A percentile compares a stretch with the other conserved stretches of the same genome.
These are phyloP conservation scores for Salix viminalis DNA, from an alignment of 345 rosid genomes.

Conservation along the genomic window DNA sequence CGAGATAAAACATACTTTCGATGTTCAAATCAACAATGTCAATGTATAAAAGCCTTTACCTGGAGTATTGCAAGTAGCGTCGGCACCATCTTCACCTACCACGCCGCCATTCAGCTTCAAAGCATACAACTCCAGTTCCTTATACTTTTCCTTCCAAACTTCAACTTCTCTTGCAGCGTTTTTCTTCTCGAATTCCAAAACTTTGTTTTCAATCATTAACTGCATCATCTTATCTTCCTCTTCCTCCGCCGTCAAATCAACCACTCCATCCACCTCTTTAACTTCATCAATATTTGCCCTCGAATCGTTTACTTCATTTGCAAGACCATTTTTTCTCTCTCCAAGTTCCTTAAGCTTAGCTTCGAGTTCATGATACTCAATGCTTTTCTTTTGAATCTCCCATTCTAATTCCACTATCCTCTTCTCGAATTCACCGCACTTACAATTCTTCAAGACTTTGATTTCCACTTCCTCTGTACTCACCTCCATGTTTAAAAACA, in stretches of 20 bases:
- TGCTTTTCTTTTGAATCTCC: conserved; percentile 33
- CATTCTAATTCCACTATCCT: conserved; percentile 36
- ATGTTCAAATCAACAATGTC: no score
- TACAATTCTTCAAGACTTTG: conserved; percentile 7
- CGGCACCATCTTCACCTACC: not conserved
- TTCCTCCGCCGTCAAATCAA: conserved; percentile 30
- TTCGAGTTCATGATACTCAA: conserved; percentile 35
- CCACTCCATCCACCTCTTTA: conserved; percentile 19
- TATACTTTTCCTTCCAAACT: conserved; percentile 50
- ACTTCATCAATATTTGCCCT: conserved; percentile 17
- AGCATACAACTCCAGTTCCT: conserved; percentile 36
- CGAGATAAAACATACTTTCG: not conserved
- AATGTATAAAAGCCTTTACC: not conserved
- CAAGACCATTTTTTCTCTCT: conserved; percentile 26
- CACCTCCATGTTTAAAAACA: conserved; percentile 18
- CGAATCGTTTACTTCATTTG: conserved; percentile 24
- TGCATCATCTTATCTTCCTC: conserved; percentile 31
- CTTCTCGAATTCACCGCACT: conserved; percentile 23
- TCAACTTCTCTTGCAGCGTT: conserved; percentile 43
- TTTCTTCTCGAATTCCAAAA: conserved; percentile 45
- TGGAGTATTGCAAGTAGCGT: not conserved
- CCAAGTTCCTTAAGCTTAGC: conserved; percentile 33
- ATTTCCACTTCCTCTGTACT: conserved; percentile 14
- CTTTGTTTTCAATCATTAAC: conserved; percentile 43
- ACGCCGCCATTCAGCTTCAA: conserved; percentile 15